phyloP scores from a whole-genome alignment of 169 alveolate species.

The Plasmodium blacklocki region DNA sequence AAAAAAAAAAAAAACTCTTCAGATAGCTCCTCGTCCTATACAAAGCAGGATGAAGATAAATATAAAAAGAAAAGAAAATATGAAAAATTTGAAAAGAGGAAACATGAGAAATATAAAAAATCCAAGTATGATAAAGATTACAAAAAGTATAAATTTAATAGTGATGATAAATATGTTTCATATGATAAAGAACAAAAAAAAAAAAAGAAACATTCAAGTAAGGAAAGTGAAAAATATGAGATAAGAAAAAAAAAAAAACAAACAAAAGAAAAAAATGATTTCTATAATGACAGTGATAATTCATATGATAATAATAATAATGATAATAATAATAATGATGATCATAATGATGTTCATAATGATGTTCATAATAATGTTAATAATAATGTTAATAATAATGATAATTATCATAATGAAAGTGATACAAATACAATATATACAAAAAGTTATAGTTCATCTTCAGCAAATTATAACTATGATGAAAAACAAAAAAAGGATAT shows the following conservation, averaged over 20 bases:
- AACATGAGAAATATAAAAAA: slow-evolving; percentile 25
- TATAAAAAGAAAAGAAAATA: slow-evolving; percentile 14
- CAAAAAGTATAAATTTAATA: slow-evolving; percentile 1
- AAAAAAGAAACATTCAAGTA: slow-evolving; percentile 9
- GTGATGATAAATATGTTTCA: slow-evolving; percentile 3
- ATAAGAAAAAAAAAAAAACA: slow-evolving; percentile 6
- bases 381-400: not conserved
- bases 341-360: not conserved
- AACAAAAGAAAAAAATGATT: not conserved
- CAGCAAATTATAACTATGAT: no score
- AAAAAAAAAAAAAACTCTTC: slow-evolving; percentile 1
- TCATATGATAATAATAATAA: slow-evolving; percentile 1
- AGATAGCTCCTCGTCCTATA: not conserved
- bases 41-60: not conserved
- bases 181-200: slow-evolving; percentile 2
- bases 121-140: not conserved
- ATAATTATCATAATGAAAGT: not conserved
- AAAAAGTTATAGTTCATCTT: not conserved
- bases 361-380: no score
- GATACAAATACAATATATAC: not conserved
- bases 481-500: not conserved
- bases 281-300: not conserved
- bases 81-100: not conserved
- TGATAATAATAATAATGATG: not conserved
- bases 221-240: slow-evolving; percentile 7